These are phyloP conservation scores for Endoconidiophora polonica DNA, from an alignment of 2,329 filamentous ascomycete species.

Conservation along the genomic window DNA sequence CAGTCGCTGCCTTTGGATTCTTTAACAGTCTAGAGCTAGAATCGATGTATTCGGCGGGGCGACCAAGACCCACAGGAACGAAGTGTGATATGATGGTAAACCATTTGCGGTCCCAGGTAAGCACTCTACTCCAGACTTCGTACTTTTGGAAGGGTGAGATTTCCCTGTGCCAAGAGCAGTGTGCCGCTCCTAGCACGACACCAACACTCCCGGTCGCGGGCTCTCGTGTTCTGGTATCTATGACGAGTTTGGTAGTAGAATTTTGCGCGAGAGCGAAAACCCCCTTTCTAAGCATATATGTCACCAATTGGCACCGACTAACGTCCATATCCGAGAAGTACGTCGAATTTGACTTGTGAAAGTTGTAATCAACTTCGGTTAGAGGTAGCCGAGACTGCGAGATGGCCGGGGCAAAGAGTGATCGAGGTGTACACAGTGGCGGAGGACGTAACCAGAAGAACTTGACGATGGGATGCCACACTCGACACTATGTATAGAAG, in stretches of 20 bases:
- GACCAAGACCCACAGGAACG: constrained; percentile 42
- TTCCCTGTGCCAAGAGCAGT: constrained; percentile 58
- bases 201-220: constrained; percentile 37
- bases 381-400: constrained; percentile 49
- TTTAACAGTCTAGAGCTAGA: too few relatives aligned
- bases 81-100: constrained; percentile 62
- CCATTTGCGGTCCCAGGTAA: constrained; percentile 71
- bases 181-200: constrained; percentile 56
- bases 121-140: constrained; percentile 56
- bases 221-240: constrained; percentile 29
- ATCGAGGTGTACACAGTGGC: constrained; percentile 36
- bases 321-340: constrained; percentile 81
- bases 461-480: constrained; percentile 39
- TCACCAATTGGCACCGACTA: constrained; percentile 64
- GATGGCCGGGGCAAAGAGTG: constrained; percentile 58
- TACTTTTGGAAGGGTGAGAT: constrained; percentile 52
- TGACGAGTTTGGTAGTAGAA: constrained; percentile 30
- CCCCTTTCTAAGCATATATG: constrained; percentile 45
- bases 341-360: constrained; percentile 70
- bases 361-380: constrained; percentile 72
- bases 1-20: constrained; percentile 19
- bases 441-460: constrained; percentile 35
- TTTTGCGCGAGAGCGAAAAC: constrained; percentile 36
- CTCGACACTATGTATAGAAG: constrained; percentile 29
- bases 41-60: constrained; percentile 37